A percentile compares a stretch with the other conserved stretches of the same genome.
These are phyloP conservation scores for Botrytis byssoidea DNA, from an alignment of 2,329 filamentous ascomycete species.

Conservation along the genomic window DNA sequence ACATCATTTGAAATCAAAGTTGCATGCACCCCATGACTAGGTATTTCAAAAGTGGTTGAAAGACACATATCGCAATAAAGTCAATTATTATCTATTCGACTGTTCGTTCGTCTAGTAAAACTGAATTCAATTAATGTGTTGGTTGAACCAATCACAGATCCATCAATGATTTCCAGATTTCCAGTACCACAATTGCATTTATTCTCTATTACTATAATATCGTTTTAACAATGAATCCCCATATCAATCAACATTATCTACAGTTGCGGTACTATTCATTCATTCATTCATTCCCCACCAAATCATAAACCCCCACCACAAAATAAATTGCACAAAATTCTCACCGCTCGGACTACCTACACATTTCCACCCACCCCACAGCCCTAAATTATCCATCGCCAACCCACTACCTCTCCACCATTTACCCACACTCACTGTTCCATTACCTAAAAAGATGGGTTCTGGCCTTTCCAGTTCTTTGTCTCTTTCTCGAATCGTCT, in stretches of 20 bases:
- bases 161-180: not conserved
- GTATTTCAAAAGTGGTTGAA: not conserved
- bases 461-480: no score
- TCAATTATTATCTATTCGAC: not conserved
- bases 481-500: no score
- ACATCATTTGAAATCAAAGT: not conserved
- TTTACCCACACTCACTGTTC: not conserved
- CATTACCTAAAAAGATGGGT: not conserved
- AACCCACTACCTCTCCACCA: not conserved
- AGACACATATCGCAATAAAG: not conserved
- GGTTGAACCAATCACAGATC: not conserved
- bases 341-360: not conserved
- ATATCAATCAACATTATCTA: not conserved
- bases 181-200: not conserved
- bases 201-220: not conserved
- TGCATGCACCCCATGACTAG: not conserved
- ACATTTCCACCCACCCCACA: conserved; percentile 1
- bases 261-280: not conserved
- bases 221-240: not conserved
- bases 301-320: not conserved
- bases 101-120: not conserved
- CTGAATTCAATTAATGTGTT: not conserved
- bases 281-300: not conserved
- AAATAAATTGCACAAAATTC: not conserved
- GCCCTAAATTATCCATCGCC: conserved; percentile 1